Evolutionary conservation across 1,284 basidiomycete genomes (phyloP).

Genomic region (Athelia sp.): DNA sequence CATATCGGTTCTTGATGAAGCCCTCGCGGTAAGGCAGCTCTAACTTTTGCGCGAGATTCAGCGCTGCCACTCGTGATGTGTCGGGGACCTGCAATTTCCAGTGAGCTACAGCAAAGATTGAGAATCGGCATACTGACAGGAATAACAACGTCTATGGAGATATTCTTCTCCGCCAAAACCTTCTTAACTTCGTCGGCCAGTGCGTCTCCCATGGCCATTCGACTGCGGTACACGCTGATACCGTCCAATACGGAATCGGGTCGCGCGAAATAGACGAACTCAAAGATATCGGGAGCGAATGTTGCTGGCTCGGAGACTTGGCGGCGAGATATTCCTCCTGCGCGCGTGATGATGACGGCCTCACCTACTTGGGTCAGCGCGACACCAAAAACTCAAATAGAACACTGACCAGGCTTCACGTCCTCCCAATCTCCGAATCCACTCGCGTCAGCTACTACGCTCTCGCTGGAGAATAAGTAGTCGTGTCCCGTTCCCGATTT

Average conservation of each 20-base stretch:
- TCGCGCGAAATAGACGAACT: slow-evolving; percentile 98
- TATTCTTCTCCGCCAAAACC: slow-evolving; percentile 64
- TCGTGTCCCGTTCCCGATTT: slow-evolving; percentile 59
- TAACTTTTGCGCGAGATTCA: slow-evolving; percentile 92
- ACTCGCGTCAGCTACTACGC: slow-evolving; percentile 91
- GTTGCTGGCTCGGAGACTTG: slow-evolving; percentile 65
- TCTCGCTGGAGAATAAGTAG: slow-evolving; percentile 93
- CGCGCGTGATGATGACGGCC: slow-evolving; percentile 92
- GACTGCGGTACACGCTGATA: slow-evolving; percentile 93
- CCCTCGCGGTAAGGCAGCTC: slow-evolving; percentile 94
- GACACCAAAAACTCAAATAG: background rate
- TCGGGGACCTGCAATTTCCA: slow-evolving; percentile 76
- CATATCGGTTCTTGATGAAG: slow-evolving; percentile 98
- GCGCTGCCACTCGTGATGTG: slow-evolving; percentile 92
- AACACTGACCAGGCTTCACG: slow-evolving; percentile 77
- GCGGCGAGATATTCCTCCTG: slow-evolving; percentile 61
- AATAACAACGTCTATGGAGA: slow-evolving; percentile 92
- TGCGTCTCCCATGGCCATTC: slow-evolving; percentile 99
- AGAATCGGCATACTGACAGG: slow-evolving; percentile 56
- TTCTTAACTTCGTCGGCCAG: slow-evolving; percentile 85
- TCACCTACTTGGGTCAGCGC: slow-evolving; percentile 52
- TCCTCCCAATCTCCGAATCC: slow-evolving; percentile 94
- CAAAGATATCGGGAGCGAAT: slow-evolving; percentile 98
- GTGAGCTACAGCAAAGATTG: slow-evolving; percentile 2
- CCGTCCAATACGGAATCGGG: slow-evolving; percentile 99